Evolutionary conservation across 768 basidiomycete species (phyloP).

Genomic region (Tricholoma sp.): DNA sequence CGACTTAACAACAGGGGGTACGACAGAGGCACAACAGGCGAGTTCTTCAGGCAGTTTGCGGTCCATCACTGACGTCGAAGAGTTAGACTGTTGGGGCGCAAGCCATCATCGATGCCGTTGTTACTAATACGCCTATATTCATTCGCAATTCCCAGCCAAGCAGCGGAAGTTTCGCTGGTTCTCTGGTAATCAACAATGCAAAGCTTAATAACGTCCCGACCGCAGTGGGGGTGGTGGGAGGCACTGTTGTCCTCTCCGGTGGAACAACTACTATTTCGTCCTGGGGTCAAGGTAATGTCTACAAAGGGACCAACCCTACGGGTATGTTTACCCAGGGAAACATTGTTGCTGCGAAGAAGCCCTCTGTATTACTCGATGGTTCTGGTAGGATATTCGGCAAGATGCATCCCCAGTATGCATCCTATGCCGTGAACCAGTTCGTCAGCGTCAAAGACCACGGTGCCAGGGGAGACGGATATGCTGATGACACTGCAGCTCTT

Average conservation of each 20-base stretch:
- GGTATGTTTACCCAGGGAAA: slow-evolving; percentile 45
- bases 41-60: background rate
- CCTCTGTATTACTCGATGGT: slow-evolving; percentile 50
- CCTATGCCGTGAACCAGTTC: slow-evolving; percentile 57
- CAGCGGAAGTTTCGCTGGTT: slow-evolving; percentile 39
- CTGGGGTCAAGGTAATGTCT: slow-evolving; percentile 39
- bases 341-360: slow-evolving; percentile 48
- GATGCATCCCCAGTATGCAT: slow-evolving; percentile 62
- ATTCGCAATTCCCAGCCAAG: slow-evolving; percentile 43
- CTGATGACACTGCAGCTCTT: slow-evolving; percentile 71
- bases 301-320: slow-evolving; percentile 40
- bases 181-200: slow-evolving; percentile 62
- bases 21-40: slow-evolving; percentile 34
- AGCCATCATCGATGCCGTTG: slow-evolving; percentile 60
- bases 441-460: slow-evolving; percentile 67
- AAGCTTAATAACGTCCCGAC: slow-evolving; percentile 53
- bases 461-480: slow-evolving; percentile 65
- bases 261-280: slow-evolving; percentile 54
- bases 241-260: slow-evolving; percentile 36
- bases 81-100: slow-evolving; percentile 49
- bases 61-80: no score
- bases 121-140: slow-evolving; percentile 58
- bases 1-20: slow-evolving; percentile 49
- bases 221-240: slow-evolving; percentile 53
- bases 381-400: slow-evolving; percentile 57